Percentiles rank a stretch among this genome's conserved stretches.
These are phyloP conservation scores for Anthostomella pinea DNA, from an alignment of 2,329 filamentous ascomycete genomes.

Conservation along the genomic window DNA sequence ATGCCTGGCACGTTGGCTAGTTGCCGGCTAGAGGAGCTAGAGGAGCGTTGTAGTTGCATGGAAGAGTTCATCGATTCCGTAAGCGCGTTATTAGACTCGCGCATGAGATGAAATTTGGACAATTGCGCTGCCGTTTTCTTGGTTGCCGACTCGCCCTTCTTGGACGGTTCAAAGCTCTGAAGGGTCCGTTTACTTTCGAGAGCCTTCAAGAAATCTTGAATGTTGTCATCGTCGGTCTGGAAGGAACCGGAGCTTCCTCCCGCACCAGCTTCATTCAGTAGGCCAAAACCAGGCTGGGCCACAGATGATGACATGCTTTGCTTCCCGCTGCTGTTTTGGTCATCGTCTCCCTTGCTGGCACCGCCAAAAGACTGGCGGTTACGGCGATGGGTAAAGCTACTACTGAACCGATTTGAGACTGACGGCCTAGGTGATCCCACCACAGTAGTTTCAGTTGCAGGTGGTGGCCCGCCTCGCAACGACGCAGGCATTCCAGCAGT, in stretches of 20 bases:
- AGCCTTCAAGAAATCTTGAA: slow-evolving; percentile 87
- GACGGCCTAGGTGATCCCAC: slow-evolving; percentile 77
- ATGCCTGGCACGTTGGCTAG: slow-evolving; percentile 62
- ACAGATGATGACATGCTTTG: slow-evolving; percentile 70
- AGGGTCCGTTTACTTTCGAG: slow-evolving; percentile 87
- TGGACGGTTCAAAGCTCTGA: slow-evolving; percentile 69
- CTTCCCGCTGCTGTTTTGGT: slow-evolving; percentile 76
- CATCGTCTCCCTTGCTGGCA: slow-evolving; percentile 67
- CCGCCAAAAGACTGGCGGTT: slow-evolving; percentile 75
- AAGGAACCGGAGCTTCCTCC: slow-evolving; percentile 66
- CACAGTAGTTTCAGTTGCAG: slow-evolving; percentile 61
- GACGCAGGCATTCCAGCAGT: slow-evolving; percentile 75
- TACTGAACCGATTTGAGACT: slow-evolving; percentile 82
- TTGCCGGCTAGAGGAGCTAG: slow-evolving; percentile 66
- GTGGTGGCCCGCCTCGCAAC: slow-evolving; percentile 62
- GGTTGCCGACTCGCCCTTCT: slow-evolving; percentile 65
- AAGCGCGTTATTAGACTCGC: slow-evolving; percentile 81
- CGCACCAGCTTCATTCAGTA: slow-evolving; percentile 68
- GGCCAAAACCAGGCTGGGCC: slow-evolving; percentile 72
- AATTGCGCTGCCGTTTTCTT: slow-evolving; percentile 77
- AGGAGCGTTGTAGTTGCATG: slow-evolving; percentile 77
- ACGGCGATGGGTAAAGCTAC: slow-evolving; percentile 86
- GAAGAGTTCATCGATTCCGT: slow-evolving; percentile 94
- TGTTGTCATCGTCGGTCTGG: slow-evolving; percentile 82
- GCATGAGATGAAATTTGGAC: slow-evolving; percentile 83